Percentiles rank a stretch among this genome's conserved stretches.
phyloP scores from a whole-genome alignment of 768 basidiomycete species.

The Panus rudis region DNA sequence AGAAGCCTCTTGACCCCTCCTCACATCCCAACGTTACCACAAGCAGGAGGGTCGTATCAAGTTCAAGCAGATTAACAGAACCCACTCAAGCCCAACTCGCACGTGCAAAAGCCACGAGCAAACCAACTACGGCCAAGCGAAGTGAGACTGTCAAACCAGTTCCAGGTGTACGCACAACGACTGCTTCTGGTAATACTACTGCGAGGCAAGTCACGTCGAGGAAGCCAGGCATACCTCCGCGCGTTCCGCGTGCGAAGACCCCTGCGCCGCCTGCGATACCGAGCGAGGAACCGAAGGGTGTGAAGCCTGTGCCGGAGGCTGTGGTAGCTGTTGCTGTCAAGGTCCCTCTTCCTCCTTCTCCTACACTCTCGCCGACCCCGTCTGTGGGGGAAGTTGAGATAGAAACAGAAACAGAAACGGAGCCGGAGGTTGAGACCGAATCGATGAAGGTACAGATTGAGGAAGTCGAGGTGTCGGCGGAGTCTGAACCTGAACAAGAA shows the following conservation, averaged over 20 bases:
- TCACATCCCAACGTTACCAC: too few species aligned
- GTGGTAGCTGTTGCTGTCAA: not conserved
- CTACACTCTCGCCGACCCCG: not conserved
- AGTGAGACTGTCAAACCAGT: slow-evolving; percentile 10
- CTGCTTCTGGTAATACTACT: too few species aligned
- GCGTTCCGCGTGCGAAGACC: not conserved
- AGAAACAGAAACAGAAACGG: not conserved
- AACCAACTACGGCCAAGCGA: slow-evolving; percentile 7
- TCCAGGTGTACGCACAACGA: too few species aligned
- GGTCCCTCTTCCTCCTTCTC: slow-evolving; percentile 1
- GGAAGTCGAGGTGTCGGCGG: not conserved
- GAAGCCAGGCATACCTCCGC: slow-evolving; percentile 2
- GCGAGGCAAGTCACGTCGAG: too few species aligned
- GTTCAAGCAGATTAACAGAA: not conserved
- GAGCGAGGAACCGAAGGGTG: not conserved
- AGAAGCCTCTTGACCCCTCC: too few species aligned
- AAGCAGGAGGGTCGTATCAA: not conserved
- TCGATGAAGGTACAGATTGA: not conserved
- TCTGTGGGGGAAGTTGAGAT: not conserved
- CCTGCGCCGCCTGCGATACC: not conserved
- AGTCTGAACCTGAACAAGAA: slow-evolving; percentile 1
- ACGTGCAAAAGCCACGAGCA: not conserved
- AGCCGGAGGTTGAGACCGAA: slow-evolving; percentile 2
- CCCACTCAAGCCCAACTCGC: not conserved
- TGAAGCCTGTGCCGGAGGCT: slow-evolving; percentile 1